phyloP scores from a whole-genome alignment of 2,329 filamentous ascomycete genomes.

The Fusarium pseudograminearum region DNA sequence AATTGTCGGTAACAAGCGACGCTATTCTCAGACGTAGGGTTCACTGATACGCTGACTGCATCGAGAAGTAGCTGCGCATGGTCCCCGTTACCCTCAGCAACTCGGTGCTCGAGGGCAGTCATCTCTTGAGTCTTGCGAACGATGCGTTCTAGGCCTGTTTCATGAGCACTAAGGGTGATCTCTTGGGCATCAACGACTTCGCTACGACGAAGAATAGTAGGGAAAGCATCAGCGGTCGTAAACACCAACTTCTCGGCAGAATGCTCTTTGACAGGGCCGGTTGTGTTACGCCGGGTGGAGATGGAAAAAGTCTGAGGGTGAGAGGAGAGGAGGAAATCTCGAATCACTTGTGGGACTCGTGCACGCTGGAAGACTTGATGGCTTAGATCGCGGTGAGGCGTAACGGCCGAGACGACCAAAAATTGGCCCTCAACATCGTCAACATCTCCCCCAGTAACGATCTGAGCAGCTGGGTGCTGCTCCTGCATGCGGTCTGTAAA shows the following conservation, averaged over 20 bases:
- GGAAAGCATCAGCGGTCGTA: constrained; percentile 86
- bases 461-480: constrained; percentile 86
- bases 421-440: constrained; percentile 93
- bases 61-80: constrained; percentile 77
- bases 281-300: constrained; percentile 77
- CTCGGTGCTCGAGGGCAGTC: constrained; percentile 77
- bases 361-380: constrained; percentile 90
- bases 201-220: constrained; percentile 88
- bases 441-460: constrained; percentile 75
- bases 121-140: constrained; percentile 92
- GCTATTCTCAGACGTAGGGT: constrained; percentile 78
- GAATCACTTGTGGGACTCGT: constrained; percentile 83
- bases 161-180: constrained; percentile 76
- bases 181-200: constrained; percentile 80
- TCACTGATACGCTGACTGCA: constrained; percentile 81
- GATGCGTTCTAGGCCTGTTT: constrained; percentile 92
- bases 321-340: constrained; percentile 87
- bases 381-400: constrained; percentile 81
- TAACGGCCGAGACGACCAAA: constrained; percentile 83
- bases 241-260: constrained; percentile 87
- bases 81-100: constrained; percentile 78
- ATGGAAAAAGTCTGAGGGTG: constrained; percentile 83
- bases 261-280: constrained; percentile 77
- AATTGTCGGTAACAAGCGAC: constrained; percentile 82
- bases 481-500: constrained; percentile 95